Conservation (phyloP, 1,139 yeast genomes). For the Entelexis paramagnoliae region DNA sequence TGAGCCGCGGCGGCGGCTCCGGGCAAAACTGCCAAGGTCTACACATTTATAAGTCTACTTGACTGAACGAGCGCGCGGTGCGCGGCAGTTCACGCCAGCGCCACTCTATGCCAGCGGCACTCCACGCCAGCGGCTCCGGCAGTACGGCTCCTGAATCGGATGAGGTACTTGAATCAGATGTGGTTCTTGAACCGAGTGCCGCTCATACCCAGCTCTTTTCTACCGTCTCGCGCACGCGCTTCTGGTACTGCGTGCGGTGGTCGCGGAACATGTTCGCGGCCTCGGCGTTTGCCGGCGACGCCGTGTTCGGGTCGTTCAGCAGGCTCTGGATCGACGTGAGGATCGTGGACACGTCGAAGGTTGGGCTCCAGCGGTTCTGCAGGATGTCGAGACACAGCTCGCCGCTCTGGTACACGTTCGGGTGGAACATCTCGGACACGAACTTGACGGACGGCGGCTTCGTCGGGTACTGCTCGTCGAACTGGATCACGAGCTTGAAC, state of each 20-base stretch:
- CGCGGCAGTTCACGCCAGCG: too few relatives aligned
- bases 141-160: too few relatives aligned
- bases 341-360: constrained; percentile 96
- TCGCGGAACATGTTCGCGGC: constrained; percentile 94
- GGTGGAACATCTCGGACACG: constrained; percentile 92
- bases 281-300: constrained; percentile 96
- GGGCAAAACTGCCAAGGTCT: too few relatives aligned
- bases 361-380: constrained; percentile 97
- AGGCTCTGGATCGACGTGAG: constrained; percentile 64
- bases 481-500: constrained; percentile 71
- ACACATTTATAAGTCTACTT: too few relatives aligned
- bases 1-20: too few relatives aligned
- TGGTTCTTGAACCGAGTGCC: too few relatives aligned
- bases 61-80: too few relatives aligned
- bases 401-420: constrained; percentile 91
- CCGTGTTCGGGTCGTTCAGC: constrained; percentile 89
- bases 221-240: constrained; percentile 87
- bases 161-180: too few relatives aligned
- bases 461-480: constrained; percentile 95
- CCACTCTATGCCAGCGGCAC: too few relatives aligned
- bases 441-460: constrained; percentile 92
- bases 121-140: too few relatives aligned
- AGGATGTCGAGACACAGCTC: constrained; percentile 91
- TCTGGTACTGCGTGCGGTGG: constrained; percentile 83
- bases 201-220: constrained; percentile 42